These are phyloP conservation scores for Saposhnikovia divaricata DNA, from an alignment of 129 eudicot species.

Conservation along the genomic window DNA sequence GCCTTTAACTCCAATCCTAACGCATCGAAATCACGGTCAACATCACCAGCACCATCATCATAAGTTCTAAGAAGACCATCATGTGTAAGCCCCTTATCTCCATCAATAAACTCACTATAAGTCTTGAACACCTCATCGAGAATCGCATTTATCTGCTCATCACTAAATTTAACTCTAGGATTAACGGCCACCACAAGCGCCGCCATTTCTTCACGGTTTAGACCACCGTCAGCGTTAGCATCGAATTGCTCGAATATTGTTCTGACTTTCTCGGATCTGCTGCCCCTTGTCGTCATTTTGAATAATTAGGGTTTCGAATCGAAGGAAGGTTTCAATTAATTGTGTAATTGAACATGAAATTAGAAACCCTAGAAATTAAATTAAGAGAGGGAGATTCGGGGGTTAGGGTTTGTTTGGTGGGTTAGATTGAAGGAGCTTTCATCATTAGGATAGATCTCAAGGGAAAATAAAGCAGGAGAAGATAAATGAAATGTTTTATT, in stretches of 20 bases:
- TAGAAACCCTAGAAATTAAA: not conserved
- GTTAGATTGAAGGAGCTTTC: not conserved
- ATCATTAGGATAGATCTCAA: not conserved
- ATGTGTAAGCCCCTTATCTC: constrained; percentile 64
- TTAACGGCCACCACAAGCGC: constrained; percentile 91
- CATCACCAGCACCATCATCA: constrained; percentile 99
- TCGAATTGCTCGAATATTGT: constrained; percentile 88
- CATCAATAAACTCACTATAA: constrained; percentile 73
- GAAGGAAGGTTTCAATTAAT: not conserved
- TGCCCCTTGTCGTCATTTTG: constrained; percentile 69
- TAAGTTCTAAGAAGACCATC: constrained; percentile 86
- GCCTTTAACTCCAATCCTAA: constrained; percentile 63
- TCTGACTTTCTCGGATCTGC: constrained; percentile 95
- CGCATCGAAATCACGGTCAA: constrained; percentile 95
- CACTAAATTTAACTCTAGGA: constrained; percentile 94
- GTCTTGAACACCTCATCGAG: constrained; percentile 91
- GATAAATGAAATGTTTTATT: not conserved
- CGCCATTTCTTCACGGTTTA: constrained; percentile 86
- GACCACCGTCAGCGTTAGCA: constrained; percentile 65
- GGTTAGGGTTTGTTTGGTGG: not conserved
- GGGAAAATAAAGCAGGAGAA: not conserved
- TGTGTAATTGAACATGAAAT: not conserved
- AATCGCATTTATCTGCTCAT: constrained; percentile 84
- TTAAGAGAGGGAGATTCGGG: not conserved
- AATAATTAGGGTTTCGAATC: not conserved